Evolutionary conservation across 441 rosid genomes (phyloP).

Genomic region (Jatropha multifida): DNA sequence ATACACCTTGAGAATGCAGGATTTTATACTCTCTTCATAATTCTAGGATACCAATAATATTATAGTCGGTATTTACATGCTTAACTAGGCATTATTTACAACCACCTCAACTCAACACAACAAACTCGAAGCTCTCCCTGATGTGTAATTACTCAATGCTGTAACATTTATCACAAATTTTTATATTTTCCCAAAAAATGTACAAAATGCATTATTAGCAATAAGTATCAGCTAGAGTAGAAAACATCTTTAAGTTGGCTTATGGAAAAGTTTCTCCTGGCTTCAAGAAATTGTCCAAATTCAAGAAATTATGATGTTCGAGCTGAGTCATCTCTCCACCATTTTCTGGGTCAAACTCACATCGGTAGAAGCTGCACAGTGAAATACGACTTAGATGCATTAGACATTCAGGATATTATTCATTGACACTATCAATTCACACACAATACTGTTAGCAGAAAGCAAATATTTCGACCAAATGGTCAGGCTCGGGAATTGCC

Average conservation of each 20-base stretch:
- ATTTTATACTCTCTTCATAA: too few relatives aligned
- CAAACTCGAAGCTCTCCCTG: too few relatives aligned
- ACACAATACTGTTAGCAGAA: too few relatives aligned
- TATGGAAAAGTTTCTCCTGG: conserved; percentile 19
- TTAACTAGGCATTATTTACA: too few relatives aligned
- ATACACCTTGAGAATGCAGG: too few relatives aligned
- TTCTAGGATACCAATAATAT: too few relatives aligned
- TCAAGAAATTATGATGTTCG: conserved; percentile 41
- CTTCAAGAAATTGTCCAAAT: conserved; percentile 10
- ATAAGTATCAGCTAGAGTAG: not conserved
- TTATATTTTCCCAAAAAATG: not conserved
- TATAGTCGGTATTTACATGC: too few relatives aligned
- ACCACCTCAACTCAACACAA: too few relatives aligned
- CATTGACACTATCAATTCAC: not conserved
- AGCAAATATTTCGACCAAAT: not conserved
- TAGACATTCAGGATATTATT: not conserved
- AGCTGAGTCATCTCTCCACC: conserved; percentile 58
- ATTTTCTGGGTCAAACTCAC: conserved; percentile 39
- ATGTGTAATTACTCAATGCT: too few relatives aligned
- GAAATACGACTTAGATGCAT: not conserved
- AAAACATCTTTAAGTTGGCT: not conserved
- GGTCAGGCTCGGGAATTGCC: not conserved
- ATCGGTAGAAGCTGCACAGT: conserved; percentile 47
- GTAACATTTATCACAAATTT: too few relatives aligned
- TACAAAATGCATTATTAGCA: conserved; percentile 3